A percentile compares a stretch with the other conserved stretches of the same genome.
These are phyloP conservation scores for Auriscalpium vulgare DNA, from an alignment of 768 basidiomycete genomes.

Conservation along the genomic window DNA sequence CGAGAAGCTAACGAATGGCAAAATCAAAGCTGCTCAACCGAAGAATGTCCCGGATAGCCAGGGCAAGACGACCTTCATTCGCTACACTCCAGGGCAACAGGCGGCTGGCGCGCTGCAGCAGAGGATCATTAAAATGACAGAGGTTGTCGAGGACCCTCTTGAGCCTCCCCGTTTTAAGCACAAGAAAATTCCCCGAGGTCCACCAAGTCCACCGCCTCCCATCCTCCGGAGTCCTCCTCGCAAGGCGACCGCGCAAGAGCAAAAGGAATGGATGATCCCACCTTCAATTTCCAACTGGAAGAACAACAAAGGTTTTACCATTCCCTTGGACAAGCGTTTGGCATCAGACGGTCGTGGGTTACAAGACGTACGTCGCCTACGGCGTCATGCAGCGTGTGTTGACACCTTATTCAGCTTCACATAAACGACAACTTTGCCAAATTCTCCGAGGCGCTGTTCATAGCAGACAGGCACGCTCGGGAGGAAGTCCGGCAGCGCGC, in stretches of 20 bases:
- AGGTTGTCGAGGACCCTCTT: conserved; percentile 94
- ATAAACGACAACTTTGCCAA: conserved; percentile 99
- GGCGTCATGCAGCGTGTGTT: background rate
- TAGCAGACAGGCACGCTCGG: conserved; percentile 94
- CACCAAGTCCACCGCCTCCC: conserved; percentile 93
- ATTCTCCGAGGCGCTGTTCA: conserved; percentile 91
- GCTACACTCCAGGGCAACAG: conserved; percentile 95
- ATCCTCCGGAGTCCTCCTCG: conserved; percentile 92
- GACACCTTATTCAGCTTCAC: conserved; percentile 53
- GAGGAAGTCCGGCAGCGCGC: conserved; percentile 96
- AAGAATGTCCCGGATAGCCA: conserved; percentile 86
- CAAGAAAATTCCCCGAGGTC: conserved; percentile 97
- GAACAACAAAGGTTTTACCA: conserved; percentile 99
- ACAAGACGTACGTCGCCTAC: conserved; percentile 69
- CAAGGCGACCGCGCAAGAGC: conserved; percentile 93
- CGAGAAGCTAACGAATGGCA: conserved; percentile 88
- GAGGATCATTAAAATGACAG: conserved; percentile 98
- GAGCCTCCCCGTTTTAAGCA: conserved; percentile 98
- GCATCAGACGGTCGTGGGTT: conserved; percentile 98
- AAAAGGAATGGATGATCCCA: conserved; percentile 99
- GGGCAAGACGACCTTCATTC: conserved; percentile 83
- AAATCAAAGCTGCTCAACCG: conserved; percentile 98
- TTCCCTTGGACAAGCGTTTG: conserved; percentile 94
- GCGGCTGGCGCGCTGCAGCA: conserved; percentile 73
- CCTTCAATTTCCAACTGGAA: conserved; percentile 99